A percentile compares a stretch with the other conserved stretches of the same genome.
phyloP scores from a whole-genome alignment of 352 stramenopile species.

The Pythium periplocum region DNA sequence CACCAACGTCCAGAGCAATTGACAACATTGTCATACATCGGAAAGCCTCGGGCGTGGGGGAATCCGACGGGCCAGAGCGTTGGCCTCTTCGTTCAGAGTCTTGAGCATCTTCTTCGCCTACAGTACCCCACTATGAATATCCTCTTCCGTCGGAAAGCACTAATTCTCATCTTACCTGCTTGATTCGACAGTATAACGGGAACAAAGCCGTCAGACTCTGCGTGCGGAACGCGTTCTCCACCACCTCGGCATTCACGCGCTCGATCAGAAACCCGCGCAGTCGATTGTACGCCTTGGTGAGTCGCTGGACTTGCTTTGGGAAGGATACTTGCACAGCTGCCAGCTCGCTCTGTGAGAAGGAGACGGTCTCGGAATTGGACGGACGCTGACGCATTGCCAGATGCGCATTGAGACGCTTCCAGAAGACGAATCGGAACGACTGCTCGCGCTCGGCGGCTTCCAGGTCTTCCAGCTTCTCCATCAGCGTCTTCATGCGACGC shows the following conservation, averaged over 20 bases:
- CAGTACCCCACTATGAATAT: not conserved
- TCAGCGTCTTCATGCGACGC: constrained; percentile 35
- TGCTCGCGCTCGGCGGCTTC: constrained; percentile 21
- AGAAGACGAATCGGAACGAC: constrained; percentile 43
- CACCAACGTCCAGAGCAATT: not conserved
- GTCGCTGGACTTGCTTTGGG: not conserved
- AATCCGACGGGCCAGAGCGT: constrained; percentile 19
- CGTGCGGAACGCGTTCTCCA: constrained; percentile 21
- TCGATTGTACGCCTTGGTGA: too few species aligned
- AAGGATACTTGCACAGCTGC: constrained; percentile 2
- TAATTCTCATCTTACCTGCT: constrained; percentile 26
- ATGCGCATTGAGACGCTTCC: constrained; percentile 46
- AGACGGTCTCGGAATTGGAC: too few species aligned
- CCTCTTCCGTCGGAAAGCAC: too few species aligned
- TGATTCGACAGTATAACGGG: constrained; percentile 41
- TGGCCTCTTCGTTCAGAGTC: constrained; percentile 31
- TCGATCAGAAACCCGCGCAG: too few species aligned
- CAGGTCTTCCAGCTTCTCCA: constrained; percentile 32
- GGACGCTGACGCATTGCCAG: constrained; percentile 21
- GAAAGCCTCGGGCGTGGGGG: constrained; percentile 29
- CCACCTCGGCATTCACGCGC: constrained; percentile 5
- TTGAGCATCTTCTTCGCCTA: constrained; percentile 40
- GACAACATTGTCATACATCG: constrained; percentile 9
- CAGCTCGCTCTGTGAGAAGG: too few species aligned
- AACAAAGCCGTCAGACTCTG: constrained; percentile 37